Evolutionary conservation across 768 basidiomycete species (phyloP).

Genomic region (Mycena albidolilacea): DNA sequence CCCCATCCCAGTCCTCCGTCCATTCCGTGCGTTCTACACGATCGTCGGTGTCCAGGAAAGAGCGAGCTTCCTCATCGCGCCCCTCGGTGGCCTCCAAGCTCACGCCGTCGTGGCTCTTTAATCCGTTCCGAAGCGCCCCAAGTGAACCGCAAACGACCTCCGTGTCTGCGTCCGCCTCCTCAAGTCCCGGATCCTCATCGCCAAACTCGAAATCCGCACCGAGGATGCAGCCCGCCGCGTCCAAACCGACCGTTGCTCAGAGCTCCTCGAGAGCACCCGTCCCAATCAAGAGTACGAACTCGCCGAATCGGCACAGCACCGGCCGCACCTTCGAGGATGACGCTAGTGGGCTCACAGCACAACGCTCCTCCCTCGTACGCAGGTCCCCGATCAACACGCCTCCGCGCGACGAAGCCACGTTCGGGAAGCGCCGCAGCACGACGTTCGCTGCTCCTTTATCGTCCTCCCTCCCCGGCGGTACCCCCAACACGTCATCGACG

Average conservation of each 20-base stretch:
- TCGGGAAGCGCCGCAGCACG: slow-evolving; percentile 69
- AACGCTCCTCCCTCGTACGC: slow-evolving; percentile 63
- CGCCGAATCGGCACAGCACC: slow-evolving; percentile 58
- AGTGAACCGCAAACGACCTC: slow-evolving; percentile 76
- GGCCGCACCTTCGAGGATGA: slow-evolving; percentile 74
- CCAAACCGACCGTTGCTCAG: slow-evolving; percentile 54
- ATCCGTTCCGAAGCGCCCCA: slow-evolving; percentile 75
- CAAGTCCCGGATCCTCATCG: slow-evolving; percentile 43
- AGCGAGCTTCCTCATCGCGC: slow-evolving; percentile 45
- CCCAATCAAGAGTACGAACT: slow-evolving; percentile 56
- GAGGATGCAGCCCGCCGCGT: slow-evolving; percentile 47
- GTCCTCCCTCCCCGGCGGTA: slow-evolving; percentile 59
- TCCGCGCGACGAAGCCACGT: slow-evolving; percentile 75
- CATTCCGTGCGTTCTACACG: slow-evolving; percentile 66
- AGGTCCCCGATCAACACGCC: slow-evolving; percentile 80
- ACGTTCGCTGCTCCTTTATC: slow-evolving; percentile 54
- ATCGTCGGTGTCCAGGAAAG: slow-evolving; percentile 61
- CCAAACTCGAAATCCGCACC: slow-evolving; percentile 44
- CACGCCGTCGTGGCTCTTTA: slow-evolving; percentile 85
- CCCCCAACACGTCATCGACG: slow-evolving; percentile 50
- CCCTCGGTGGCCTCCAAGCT: slow-evolving; percentile 70
- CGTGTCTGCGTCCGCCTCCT: slow-evolving; percentile 61
- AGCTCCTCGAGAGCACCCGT: slow-evolving; percentile 53
- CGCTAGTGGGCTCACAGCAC: slow-evolving; percentile 55
- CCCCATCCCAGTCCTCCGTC: slow-evolving; percentile 79